Conservation (phyloP, 225 moss, liverwort and hornwort species). For the Straminergon stramineum region DNA sequence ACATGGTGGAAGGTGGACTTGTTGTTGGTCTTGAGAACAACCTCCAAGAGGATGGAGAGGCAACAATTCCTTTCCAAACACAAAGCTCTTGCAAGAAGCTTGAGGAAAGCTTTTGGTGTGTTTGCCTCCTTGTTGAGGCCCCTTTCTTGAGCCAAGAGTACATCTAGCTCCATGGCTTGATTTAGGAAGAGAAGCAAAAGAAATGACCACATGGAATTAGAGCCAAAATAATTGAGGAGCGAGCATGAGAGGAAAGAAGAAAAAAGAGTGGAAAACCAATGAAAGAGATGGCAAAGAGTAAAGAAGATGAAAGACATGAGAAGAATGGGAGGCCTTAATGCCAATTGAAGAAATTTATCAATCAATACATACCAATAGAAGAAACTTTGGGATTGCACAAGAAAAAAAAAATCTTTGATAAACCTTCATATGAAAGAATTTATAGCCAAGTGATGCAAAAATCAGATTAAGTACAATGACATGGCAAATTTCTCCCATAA, state of each 20-base stretch:
- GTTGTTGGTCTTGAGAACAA: background rate
- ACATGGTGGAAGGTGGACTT: background rate
- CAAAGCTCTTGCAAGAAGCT: fast-evolving
- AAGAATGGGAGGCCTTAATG: background rate
- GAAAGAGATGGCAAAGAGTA: background rate
- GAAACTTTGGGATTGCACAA: background rate
- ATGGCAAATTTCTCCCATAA: background rate
- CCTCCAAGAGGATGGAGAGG: background rate
- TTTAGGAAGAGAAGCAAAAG: background rate
- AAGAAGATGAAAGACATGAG: background rate
- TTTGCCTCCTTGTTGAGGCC: background rate
- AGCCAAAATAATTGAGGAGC: background rate
- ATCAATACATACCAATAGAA: background rate
- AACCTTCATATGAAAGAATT: background rate
- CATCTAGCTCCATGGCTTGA: background rate
- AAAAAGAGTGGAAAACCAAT: background rate
- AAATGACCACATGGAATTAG: background rate
- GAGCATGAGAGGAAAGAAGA: background rate
- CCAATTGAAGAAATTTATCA: background rate
- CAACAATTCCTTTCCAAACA: background rate
- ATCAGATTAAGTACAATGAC: background rate
- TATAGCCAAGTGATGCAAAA: too few species aligned
- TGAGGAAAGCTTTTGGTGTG: background rate
- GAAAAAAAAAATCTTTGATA: background rate
- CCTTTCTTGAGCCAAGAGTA: background rate